A percentile compares a stretch with the other conserved stretches of the same genome.
Conservation (phyloP, 192 early-diverging fungal species). For the Powellomyces hirtus region DNA sequence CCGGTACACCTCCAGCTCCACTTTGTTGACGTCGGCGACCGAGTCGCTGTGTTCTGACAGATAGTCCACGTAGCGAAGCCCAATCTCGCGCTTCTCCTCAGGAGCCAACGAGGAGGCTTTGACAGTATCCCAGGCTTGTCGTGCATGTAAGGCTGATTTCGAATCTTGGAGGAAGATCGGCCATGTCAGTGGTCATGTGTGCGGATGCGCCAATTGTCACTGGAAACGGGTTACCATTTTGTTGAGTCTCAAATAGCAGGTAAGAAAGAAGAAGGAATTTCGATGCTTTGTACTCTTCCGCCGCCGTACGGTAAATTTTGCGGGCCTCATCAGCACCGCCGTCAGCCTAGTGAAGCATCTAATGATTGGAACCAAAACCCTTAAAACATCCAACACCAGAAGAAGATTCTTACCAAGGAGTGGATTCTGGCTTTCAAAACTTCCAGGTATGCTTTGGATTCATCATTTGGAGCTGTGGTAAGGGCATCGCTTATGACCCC, state of each 20-base stretch:
- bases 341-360: not conserved
- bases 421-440: constrained; percentile 53
- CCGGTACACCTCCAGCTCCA: constrained; percentile 40
- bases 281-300: constrained; percentile 40
- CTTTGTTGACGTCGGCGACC: constrained; percentile 42
- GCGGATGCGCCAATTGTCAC: too few relatives aligned
- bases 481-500: constrained; percentile 45
- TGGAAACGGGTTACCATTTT: constrained; percentile 54
- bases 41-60: constrained; percentile 51
- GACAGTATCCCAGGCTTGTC: constrained; percentile 49
- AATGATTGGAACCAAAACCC: too few relatives aligned
- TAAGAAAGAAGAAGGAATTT: constrained; percentile 59
- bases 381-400: too few relatives aligned
- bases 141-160: constrained; percentile 2
- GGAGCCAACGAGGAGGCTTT: constrained; percentile 40
- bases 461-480: constrained; percentile 38
- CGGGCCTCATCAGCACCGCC: constrained; percentile 35
- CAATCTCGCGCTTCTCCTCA: constrained; percentile 57
- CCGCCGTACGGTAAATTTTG: constrained; percentile 45
- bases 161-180: not conserved
- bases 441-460: constrained; percentile 52
- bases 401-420: too few relatives aligned
- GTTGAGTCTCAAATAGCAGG: constrained; percentile 63
- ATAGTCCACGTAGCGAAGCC: constrained; percentile 55
- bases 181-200: too few relatives aligned